Base-by-base conservation (phyloP, 352 stramenopile species). In the Pythium angustatum region DNA sequence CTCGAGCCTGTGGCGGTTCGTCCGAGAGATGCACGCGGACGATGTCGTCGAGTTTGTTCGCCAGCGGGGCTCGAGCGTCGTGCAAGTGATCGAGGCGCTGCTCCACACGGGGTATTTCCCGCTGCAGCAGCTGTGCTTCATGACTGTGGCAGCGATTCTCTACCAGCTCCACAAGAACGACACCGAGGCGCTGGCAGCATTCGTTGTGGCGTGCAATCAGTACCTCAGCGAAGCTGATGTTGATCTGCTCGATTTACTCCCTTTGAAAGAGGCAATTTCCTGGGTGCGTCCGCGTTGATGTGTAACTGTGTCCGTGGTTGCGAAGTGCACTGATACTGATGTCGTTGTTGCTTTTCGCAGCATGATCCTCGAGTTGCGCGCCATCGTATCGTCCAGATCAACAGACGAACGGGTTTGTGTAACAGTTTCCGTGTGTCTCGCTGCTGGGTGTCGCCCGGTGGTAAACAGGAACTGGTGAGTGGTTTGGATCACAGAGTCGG, bases 101-200 rank as follows among this genome's bases (percentile, higher is more conserved):
- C 56, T 86, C 5, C 68, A 78, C 27, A 87, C 77, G 9, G 61
- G 76, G 7, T 88, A 90, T 45, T 82, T 90, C 21, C 81, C 81
- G n/a, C 56, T 90, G 5, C 81, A 90, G 66, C 77, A 85, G 40
- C 60, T 85, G 12, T 90, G 69, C 52, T 84, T 85, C 54, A 84
- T 87, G 78, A 67, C 66, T 1, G 50, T 86, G 4, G 66, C 72
- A 3, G 76, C 57, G 24, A 65, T 89, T 50, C 26, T 86, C 5
- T 62, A 69, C 38, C 62, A 61, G 41, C 44, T 89, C n/a, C 68
- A 77, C 72, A 41, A 64, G 40, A 49, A 64, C 26, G 68, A 70
- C 30, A 56, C 49, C 10, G 54, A 69, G 6, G 50, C 33, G 12
- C 24, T 75, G 6, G 58, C 51, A 5, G 62, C 61, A 5, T 68